Evolutionary conservation across 2,329 filamentous ascomycete species (phyloP).

Genomic region (Alternaria arborescens): DNA sequence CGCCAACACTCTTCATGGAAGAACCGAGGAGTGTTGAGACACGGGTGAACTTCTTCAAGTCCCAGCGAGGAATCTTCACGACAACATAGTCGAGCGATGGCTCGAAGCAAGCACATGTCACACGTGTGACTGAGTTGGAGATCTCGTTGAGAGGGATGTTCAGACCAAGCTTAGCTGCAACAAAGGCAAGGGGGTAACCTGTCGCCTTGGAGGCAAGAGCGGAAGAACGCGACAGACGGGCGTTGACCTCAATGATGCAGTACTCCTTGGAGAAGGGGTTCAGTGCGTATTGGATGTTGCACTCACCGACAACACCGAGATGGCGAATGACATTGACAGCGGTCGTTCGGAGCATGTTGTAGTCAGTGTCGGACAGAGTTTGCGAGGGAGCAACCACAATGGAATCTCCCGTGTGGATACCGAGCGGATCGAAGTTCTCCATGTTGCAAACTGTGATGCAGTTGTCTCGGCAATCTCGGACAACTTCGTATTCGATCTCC

Average conservation of each 20-base stretch:
- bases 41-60: conserved; percentile 97
- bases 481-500: conserved; percentile 98
- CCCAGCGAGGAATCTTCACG: conserved; percentile 98
- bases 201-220: conserved; percentile 97
- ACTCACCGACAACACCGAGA: conserved; percentile 96
- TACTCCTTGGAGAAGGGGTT: conserved; percentile 96
- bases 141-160: conserved; percentile 96
- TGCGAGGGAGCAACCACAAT: conserved; percentile 98
- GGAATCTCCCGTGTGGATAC: conserved; percentile 97
- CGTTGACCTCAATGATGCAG: conserved; percentile 99
- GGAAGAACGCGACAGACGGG: conserved; percentile 92
- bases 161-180: conserved; percentile 94
- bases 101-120: conserved; percentile 97
- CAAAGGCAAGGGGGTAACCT: conserved; percentile 94
- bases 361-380: conserved; percentile 95
- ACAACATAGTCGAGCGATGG: conserved; percentile 98
- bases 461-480: conserved; percentile 94
- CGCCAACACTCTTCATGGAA: conserved; percentile 99
- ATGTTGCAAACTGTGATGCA: conserved; percentile 99
- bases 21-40: conserved; percentile 96
- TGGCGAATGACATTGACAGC: conserved; percentile 97
- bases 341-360: conserved; percentile 98
- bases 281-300: conserved; percentile 97
- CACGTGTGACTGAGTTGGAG: conserved; percentile 92
- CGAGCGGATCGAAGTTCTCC: conserved; percentile 99